phyloP scores from a whole-genome alignment of 139 green algal genomes.

The Limnomonas spitsbergensis region DNA sequence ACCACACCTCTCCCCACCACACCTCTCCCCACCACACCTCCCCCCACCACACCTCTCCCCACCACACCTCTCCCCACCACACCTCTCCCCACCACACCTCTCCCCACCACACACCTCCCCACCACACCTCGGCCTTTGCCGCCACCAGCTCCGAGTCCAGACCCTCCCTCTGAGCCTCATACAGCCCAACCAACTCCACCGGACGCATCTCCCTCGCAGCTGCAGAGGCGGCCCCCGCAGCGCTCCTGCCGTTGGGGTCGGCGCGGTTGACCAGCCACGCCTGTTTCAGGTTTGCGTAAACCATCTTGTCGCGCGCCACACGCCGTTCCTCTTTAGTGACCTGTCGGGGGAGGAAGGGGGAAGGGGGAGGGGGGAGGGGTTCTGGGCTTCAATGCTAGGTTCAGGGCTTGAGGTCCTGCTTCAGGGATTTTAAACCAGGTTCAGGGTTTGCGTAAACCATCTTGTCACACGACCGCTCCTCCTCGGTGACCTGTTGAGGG shows the following conservation, averaged over 20 bases:
- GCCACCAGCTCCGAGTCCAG: conserved; percentile 50
- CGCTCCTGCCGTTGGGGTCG: background rate
- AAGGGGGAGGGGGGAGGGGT: background rate
- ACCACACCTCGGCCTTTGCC: conserved; percentile 53
- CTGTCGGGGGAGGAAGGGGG: background rate
- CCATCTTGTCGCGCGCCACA: conserved; percentile 51
- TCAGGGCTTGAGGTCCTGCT: too few relatives aligned
- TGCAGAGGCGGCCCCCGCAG: conserved; percentile 52
- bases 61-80: too few relatives aligned
- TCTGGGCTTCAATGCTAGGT: background rate
- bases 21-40: too few relatives aligned
- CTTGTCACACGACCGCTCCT: too few relatives aligned
- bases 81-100: too few relatives aligned
- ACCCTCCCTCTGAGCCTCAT: conserved; percentile 58
- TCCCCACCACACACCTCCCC: too few relatives aligned
- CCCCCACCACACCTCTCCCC: too few relatives aligned
- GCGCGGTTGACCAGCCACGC: background rate
- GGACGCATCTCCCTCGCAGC: conserved; percentile 67
- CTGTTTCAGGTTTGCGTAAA: conserved; percentile 35
- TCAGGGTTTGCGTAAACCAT: too few relatives aligned
- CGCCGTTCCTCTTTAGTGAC: conserved; percentile 59
- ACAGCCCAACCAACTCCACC: conserved; percentile 70
- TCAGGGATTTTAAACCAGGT: too few relatives aligned
- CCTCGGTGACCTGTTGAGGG: too few relatives aligned
- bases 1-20: too few relatives aligned